These are phyloP conservation scores for Aspergillus candidus DNA, from an alignment of 2,329 filamentous ascomycete species.

Conservation along the genomic window DNA sequence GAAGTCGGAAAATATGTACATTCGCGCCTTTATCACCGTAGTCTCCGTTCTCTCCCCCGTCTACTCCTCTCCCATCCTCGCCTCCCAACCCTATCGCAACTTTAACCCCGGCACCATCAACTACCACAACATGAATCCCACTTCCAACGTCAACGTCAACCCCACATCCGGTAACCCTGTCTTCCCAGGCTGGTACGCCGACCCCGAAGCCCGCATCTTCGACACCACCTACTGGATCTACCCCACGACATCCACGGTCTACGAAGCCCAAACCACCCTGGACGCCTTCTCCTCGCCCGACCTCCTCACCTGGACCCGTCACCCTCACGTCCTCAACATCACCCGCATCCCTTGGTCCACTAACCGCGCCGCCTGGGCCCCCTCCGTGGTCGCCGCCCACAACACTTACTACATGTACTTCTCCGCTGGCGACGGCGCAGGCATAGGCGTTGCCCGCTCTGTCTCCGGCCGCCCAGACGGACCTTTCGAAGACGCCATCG, in stretches of 20 bases:
- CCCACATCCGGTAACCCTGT: conserved; percentile 39
- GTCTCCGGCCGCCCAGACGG: conserved; percentile 29
- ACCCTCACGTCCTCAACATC: conserved; percentile 40
- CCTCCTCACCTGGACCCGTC: conserved; percentile 46
- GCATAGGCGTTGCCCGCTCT: conserved; percentile 40
- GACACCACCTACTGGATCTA: conserved; percentile 45
- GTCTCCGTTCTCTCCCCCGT: not conserved
- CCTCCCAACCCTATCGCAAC: not conserved
- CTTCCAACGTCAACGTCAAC: not conserved
- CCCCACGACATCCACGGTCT: conserved; percentile 42
- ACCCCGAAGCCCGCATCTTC: conserved; percentile 47
- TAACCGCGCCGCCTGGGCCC: conserved; percentile 44
- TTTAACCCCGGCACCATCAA: not conserved
- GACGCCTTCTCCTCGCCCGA: conserved; percentile 49
- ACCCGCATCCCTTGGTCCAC: conserved; percentile 40
- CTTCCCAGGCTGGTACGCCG: conserved; percentile 47
- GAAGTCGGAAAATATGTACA: too few relatives aligned
- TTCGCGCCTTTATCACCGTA: too few relatives aligned
- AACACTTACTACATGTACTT: conserved; percentile 49
- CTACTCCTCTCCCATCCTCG: not conserved
- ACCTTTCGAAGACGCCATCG: conserved; percentile 40
- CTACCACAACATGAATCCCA: conserved; percentile 2
- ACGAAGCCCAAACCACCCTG: conserved; percentile 46
- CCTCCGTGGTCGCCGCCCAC: conserved; percentile 31
- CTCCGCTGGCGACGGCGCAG: conserved; percentile 44